Percentiles rank a stretch among this genome's conserved stretches.
phyloP scores from a whole-genome alignment of 2,329 filamentous ascomycete genomes.

The Trichoderma gracile region DNA sequence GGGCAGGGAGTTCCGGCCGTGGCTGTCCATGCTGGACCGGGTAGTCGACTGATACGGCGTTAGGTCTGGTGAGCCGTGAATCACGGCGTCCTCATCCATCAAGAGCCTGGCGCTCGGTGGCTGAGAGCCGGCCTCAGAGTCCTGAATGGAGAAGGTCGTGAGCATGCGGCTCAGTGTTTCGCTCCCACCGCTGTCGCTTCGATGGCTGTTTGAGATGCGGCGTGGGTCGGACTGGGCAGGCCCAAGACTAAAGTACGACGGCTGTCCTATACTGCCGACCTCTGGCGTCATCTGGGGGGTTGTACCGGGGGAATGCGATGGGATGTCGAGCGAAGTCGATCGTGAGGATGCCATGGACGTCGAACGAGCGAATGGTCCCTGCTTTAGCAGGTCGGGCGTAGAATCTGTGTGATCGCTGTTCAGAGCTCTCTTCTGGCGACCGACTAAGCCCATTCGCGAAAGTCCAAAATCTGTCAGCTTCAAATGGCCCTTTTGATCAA shows the following conservation, averaged over 20 bases:
- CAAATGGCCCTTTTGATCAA: slow-evolving; percentile 93
- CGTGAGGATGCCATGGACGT: slow-evolving; percentile 86
- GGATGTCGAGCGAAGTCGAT: slow-evolving; percentile 90
- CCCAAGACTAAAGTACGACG: slow-evolving; percentile 87
- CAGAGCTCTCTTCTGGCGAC: slow-evolving; percentile 90
- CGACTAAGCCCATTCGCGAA: slow-evolving; percentile 94
- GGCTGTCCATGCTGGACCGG: slow-evolving; percentile 39
- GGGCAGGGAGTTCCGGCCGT: slow-evolving; percentile 39
- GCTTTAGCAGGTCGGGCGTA: slow-evolving; percentile 89
- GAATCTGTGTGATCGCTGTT: slow-evolving; percentile 74
- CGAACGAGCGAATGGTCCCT: slow-evolving; percentile 84
- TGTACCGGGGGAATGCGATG: slow-evolving; percentile 73
- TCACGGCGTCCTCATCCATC: slow-evolving; percentile 74
- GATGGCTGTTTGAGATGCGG: slow-evolving; percentile 70
- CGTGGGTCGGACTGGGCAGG: slow-evolving; percentile 59
- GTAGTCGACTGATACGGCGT: slow-evolving; percentile 45
- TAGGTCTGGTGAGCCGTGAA: slow-evolving; percentile 75
- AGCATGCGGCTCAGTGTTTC: slow-evolving; percentile 84
- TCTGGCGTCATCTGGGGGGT: slow-evolving; percentile 87
- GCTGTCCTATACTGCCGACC: slow-evolving; percentile 64
- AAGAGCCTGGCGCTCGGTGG: slow-evolving; percentile 57
- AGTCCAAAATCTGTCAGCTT: slow-evolving; percentile 98
- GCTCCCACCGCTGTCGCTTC: slow-evolving; percentile 90
- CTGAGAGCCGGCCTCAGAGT: slow-evolving; percentile 49
- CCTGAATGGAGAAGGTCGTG: slow-evolving; percentile 72